These are phyloP conservation scores for Eutrema japonicum DNA, from an alignment of 345 rosid species.

Conservation along the genomic window DNA sequence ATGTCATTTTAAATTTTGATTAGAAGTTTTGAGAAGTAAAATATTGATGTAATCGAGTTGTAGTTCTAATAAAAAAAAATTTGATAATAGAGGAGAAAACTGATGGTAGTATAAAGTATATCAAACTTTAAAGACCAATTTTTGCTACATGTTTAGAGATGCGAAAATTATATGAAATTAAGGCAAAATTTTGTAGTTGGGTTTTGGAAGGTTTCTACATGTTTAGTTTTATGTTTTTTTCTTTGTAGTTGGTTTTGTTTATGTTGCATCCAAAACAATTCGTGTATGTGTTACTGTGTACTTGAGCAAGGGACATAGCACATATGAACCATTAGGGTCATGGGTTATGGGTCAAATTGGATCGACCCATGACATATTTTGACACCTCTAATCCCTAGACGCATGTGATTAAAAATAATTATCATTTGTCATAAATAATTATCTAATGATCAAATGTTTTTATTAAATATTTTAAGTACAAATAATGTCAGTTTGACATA, in stretches of 20 bases:
- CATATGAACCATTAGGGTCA: background rate
- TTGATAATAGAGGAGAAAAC: background rate
- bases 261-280: background rate
- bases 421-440: conserved; percentile 9
- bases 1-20: background rate
- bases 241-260: background rate
- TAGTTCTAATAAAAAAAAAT: too few relatives aligned
- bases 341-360: too few relatives aligned
- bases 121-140: too few relatives aligned
- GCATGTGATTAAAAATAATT: background rate
- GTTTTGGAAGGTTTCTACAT: background rate
- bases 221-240: background rate
- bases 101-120: background rate
- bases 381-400: too few relatives aligned
- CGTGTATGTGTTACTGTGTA: too few relatives aligned
- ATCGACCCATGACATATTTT: too few relatives aligned
- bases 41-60: background rate
- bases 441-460: background rate
- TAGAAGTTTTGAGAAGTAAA: background rate
- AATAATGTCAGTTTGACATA: too few relatives aligned
- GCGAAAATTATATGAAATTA: background rate
- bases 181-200: background rate
- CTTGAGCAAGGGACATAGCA: background rate
- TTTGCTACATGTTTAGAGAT: too few relatives aligned
- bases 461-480: too few relatives aligned